Evolutionary conservation across 2,329 filamentous ascomycete species (phyloP), one percentile per base, ranked within the genome.

Genomic region (Cladobotryum protrusum): DNA sequence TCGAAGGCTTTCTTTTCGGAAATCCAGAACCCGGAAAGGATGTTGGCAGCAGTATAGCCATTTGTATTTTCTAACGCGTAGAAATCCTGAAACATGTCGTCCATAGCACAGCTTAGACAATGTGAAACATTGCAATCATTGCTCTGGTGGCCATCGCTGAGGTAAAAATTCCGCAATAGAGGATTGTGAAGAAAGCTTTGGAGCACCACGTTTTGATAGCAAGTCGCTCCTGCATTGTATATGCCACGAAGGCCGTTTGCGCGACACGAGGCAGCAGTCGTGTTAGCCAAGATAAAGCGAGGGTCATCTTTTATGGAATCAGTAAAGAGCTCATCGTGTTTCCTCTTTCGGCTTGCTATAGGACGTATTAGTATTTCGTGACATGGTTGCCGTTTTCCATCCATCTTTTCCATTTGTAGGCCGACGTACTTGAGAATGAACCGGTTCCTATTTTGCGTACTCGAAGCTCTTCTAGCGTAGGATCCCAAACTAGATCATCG

Each of bases 141-240:
- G 49, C 82, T 85, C 60, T 86, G 85, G 67, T 99, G 92, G 1
- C 91, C 89, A 64, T 96, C 91, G 37, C 87, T 85, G 5, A 99
- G 83, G 66, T 96, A 97, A 68, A 89, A 97, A 59, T 92, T 91
- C 52, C 89, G 84, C 29, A 99, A 79, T 41, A 96, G 78, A 1
- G 92, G 92, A 63, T 97, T 96, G 71, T 96, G 92, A 48, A 97
- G 80, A 59, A 99, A 83, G 50, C 87, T 90, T 67, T 97, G 93
- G 14, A 99, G 76, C 43, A 97, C 90, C 29, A 96, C 92, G 60
- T 93, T 95, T 78, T 97, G 92, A 69, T 96, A 99, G 72, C 92
- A 99, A 11, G 93, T 97, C 52, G 95, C 90, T n/a, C 92, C 93
- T 66, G 96, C 92, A 63, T 97, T 99, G 69, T 95, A 96, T 53